Percentiles rank a stretch among this genome's conserved stretches.
Evolutionary conservation across 2,329 filamentous ascomycete species (phyloP).

Genomic region (Aspergillus oerlinghausenensis): DNA sequence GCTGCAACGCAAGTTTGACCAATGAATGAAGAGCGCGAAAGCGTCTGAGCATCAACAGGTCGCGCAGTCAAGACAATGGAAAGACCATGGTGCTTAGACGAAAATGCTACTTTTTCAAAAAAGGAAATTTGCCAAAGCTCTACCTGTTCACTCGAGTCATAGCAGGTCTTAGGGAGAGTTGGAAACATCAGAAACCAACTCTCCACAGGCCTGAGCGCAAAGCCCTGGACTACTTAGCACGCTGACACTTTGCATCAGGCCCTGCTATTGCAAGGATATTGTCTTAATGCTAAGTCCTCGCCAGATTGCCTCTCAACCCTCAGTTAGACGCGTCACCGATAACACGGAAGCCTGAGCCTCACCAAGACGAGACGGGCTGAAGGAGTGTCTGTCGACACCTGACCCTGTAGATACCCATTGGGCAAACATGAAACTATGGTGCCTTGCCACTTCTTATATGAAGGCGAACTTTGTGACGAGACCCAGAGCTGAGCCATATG

Average conservation of each 20-base stretch:
- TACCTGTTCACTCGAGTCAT: neutral
- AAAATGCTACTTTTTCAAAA: neutral
- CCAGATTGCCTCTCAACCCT: neutral
- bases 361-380: neutral
- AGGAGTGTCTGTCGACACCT: neutral
- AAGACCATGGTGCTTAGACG: neutral
- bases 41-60: neutral
- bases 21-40: neutral
- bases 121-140: neutral
- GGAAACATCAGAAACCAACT: neutral
- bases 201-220: neutral
- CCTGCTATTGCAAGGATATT: neutral
- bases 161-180: neutral
- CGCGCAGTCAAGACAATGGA: neutral
- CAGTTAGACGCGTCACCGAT: neutral
- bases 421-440: neutral
- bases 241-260: neutral
- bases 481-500: neutral
- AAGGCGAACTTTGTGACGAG: neutral
- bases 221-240: neutral
- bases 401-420: neutral
- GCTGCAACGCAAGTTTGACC: neutral
- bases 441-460: neutral
- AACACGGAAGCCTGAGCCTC: neutral
- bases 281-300: neutral